Conservation (phyloP, 2,329 filamentous ascomycete species). For the Metarhizium humberi region DNA sequence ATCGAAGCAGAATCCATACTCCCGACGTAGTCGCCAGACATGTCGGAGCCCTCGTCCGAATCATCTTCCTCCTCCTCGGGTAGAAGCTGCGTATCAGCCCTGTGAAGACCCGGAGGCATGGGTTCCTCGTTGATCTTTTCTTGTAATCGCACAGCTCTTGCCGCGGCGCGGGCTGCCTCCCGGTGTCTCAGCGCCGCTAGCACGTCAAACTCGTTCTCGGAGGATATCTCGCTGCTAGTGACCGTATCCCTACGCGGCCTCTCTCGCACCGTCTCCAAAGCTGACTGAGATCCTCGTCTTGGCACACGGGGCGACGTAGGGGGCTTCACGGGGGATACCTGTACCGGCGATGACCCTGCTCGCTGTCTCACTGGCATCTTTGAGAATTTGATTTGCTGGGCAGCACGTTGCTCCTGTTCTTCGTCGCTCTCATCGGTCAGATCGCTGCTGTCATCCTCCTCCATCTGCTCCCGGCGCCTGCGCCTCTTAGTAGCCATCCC, state of each 20-base stretch:
- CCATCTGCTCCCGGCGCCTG: constrained; percentile 61
- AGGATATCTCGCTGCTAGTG: constrained; percentile 75
- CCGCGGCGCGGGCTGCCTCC: constrained; percentile 49
- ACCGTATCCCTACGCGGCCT: constrained; percentile 64
- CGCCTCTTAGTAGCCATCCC: constrained; percentile 58
- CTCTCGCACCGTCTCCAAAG: constrained; percentile 61
- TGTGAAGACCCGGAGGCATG: constrained; percentile 26
- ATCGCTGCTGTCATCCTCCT: constrained; percentile 80
- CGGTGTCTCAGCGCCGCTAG: constrained; percentile 55
- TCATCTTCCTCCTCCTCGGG: constrained; percentile 51
- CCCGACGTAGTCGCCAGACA: constrained; percentile 55
- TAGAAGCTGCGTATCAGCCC: constrained; percentile 40
- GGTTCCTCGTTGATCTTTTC: constrained; percentile 30
- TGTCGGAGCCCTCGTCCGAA: constrained; percentile 52
- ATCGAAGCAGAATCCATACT: constrained; percentile 65
- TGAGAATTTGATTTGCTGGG: constrained; percentile 87
- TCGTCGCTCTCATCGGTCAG: constrained; percentile 79
- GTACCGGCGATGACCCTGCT: constrained; percentile 80
- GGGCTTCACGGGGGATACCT: constrained; percentile 54
- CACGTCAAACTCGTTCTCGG: constrained; percentile 68
- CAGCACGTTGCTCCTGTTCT: constrained; percentile 63
- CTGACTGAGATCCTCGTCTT: constrained; percentile 61
- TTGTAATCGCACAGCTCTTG: constrained; percentile 27
- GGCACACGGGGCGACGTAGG: constrained; percentile 38
- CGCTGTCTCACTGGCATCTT: constrained; percentile 88